Conservation (phyloP, 305 asterid species). For the Fraxinus sp. region DNA sequence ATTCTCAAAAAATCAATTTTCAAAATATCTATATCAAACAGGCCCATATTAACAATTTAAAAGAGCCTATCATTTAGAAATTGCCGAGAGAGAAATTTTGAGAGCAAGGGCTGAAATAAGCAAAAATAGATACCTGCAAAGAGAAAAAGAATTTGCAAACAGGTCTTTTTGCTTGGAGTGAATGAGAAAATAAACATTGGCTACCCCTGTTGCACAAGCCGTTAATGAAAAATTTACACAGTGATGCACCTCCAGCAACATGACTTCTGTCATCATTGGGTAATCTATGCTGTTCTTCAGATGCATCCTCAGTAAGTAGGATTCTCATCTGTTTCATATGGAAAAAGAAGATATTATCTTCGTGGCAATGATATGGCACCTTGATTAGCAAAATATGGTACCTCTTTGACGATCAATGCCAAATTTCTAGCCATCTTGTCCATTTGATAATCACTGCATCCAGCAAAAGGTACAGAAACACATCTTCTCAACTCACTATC, state of each 20-base stretch:
- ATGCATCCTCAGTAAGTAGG: conserved; percentile 43
- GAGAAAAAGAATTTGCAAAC: conserved; percentile 83
- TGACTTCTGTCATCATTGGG: conserved; percentile 18
- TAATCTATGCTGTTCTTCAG: conserved; percentile 36
- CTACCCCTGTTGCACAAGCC: conserved; percentile 81
- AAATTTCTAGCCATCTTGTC: conserved; percentile 54
- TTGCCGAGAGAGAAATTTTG: background rate
- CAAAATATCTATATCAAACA: background rate
- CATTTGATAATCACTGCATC: conserved; percentile 48
- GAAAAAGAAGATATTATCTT: conserved; percentile 22
- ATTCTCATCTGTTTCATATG: conserved; percentile 62
- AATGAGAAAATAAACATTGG: conserved; percentile 76
- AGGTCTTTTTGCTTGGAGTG: conserved; percentile 54
- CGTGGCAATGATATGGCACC: conserved; percentile 20
- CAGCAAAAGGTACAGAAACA: conserved; percentile 61
- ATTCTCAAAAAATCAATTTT: background rate
- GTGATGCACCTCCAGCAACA: conserved; percentile 37
- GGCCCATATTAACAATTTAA: background rate
- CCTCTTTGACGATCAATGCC: conserved; percentile 76
- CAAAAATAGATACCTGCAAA: conserved; percentile 59
- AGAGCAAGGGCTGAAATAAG: conserved; percentile 1
- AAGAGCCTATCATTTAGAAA: background rate
- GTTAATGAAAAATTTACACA: conserved; percentile 60
- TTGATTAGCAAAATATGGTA: conserved; percentile 33
- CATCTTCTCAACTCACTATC: conserved; percentile 48